A percentile compares a stretch with the other conserved stretches of the same genome.
phyloP scores from a whole-genome alignment of 2,329 filamentous ascomycete species.

The Talaromyces funiculosus region DNA sequence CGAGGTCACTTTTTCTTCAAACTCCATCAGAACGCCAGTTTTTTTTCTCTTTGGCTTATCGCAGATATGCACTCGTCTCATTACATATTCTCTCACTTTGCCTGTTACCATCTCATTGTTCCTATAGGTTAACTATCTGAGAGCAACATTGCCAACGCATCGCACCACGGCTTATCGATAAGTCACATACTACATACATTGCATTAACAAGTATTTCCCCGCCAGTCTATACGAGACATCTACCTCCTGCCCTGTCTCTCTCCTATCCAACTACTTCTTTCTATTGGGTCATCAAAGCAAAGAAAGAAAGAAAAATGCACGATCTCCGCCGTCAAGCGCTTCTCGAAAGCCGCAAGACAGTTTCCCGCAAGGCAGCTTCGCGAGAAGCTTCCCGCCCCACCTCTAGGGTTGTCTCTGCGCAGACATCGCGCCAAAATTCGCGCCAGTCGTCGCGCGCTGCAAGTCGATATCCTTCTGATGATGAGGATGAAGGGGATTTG shows the following conservation, averaged over 20 bases:
- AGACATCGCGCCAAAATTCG: conserved; percentile 49
- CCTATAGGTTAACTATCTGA: conserved; percentile 15
- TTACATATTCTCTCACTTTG: background rate
- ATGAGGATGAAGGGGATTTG: conserved; percentile 51
- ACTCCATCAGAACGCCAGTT: background rate
- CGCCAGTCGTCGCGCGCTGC: conserved; percentile 49
- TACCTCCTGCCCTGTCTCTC: background rate
- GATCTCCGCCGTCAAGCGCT: conserved; percentile 54
- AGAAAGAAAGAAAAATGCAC: conserved; percentile 44
- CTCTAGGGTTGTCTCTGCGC: conserved; percentile 49
- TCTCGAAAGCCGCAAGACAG: conserved; percentile 60
- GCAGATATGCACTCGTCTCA: conserved; percentile 10
- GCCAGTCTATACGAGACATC: background rate
- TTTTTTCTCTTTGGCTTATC: background rate
- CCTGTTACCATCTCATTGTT: conserved; percentile 11
- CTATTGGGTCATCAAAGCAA: background rate
- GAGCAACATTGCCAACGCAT: conserved; percentile 10
- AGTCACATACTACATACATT: background rate
- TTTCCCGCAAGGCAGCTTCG: conserved; percentile 57
- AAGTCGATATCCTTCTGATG: conserved; percentile 54
- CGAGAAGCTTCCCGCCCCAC: conserved; percentile 48
- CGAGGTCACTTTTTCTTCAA: background rate
- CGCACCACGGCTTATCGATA: background rate
- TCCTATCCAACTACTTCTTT: background rate
- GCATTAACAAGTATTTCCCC: background rate